These are phyloP conservation scores for Ceratobasidium sp. DNA, from an alignment of 1,284 basidiomycete species.

Conservation along the genomic window DNA sequence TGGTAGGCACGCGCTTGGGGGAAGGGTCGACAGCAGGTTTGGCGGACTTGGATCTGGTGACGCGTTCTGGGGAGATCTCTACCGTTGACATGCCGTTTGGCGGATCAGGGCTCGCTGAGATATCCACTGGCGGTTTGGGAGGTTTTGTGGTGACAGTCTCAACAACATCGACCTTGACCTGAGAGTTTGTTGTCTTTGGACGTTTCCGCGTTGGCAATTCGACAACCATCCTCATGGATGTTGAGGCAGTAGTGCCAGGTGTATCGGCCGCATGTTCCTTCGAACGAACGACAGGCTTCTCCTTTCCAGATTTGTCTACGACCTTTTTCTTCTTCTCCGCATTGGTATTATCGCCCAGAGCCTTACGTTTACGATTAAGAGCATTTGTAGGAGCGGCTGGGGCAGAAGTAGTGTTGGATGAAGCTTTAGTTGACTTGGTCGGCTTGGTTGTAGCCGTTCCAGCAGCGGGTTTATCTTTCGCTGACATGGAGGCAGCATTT, in stretches of 20 bases:
- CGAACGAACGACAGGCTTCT: too few relatives aligned
- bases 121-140: neutral
- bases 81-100: neutral
- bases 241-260: constrained; percentile 4
- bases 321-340: constrained; percentile 36
- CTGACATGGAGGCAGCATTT: neutral
- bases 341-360: constrained; percentile 28
- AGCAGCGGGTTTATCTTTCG: neutral
- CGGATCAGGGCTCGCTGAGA: neutral
- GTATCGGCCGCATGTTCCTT: constrained; percentile 12
- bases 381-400: neutral
- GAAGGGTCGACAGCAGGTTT: constrained; percentile 4
- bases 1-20: neutral
- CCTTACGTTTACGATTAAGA: constrained; percentile 18
- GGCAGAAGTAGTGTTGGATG: neutral
- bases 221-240: constrained; percentile 15
- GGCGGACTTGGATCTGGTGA: neutral
- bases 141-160: neutral
- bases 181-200: neutral
- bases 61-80: neutral
- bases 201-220: constrained; percentile 22
- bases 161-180: neutral
- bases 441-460: neutral
- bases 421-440: neutral
- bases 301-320: constrained; percentile 2